Conservation (phyloP, 352 stramenopile species). For the Pythium aphanidermatum region DNA sequence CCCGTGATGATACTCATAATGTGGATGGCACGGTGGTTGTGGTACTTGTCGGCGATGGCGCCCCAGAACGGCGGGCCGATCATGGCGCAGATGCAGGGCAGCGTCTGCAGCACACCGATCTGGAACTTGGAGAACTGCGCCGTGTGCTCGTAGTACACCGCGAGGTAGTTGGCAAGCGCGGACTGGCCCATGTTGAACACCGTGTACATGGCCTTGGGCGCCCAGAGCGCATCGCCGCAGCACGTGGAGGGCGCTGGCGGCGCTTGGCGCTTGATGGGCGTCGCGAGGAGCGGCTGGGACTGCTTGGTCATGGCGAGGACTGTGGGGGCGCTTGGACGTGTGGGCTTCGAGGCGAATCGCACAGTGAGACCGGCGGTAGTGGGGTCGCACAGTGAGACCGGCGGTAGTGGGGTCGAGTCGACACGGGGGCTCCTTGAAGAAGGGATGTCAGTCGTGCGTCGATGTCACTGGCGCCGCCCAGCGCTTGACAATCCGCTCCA, state of each 20-base stretch:
- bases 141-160: constrained; percentile 66
- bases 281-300: not conserved
- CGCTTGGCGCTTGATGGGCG: constrained; percentile 8
- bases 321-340: not conserved
- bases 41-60: constrained; percentile 57
- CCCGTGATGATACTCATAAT: constrained; percentile 50
- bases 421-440: no score
- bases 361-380: not conserved
- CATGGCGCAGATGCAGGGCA: constrained; percentile 56
- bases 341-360: not conserved
- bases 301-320: not conserved
- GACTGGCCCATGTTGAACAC: constrained; percentile 56
- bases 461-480: no score
- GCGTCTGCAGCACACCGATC: constrained; percentile 67
- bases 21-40: constrained; percentile 58
- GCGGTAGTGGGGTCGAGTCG: not conserved
- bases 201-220: constrained; percentile 78
- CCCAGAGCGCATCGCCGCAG: constrained; percentile 30
- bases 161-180: constrained; percentile 70
- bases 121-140: constrained; percentile 64
- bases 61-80: constrained; percentile 73
- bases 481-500: no score
- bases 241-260: no score
- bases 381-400: not conserved
- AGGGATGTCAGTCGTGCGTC: no score